Base-by-base conservation (phyloP, 257 asterid species). In the Solanum virginianum region DNA sequence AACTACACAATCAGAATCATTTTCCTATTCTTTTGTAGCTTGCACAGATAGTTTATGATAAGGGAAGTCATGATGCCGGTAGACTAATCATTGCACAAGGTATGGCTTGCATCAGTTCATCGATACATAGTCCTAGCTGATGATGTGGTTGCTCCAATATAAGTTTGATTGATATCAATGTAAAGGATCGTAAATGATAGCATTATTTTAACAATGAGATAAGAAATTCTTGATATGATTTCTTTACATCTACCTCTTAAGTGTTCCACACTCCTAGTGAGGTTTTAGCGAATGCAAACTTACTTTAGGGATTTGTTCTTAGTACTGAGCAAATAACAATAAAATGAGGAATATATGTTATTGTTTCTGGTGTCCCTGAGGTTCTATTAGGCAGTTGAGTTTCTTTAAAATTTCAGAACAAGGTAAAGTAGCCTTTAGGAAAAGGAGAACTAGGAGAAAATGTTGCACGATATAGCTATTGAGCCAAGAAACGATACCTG, bases 401-500 rank as follows among this genome's bases (percentile, higher is more conserved):
- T 79, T 53, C 83, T 53, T 17, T 79, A 79, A 51, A 60, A 82
- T 75, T 72, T 47, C 6, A 17, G 70, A 6, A 51, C 66, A 83
- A 77, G 51, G 45, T 69, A 6, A 54, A 56, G 66, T 54, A 22
- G 60, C 14, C 43, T 15, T 55, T 80, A 68, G 41, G 13, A 63
- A 41, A 9, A 60, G 84, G 82, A 26, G 41, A n/a, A 24, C 6
- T 53, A 53, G 41, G 82, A 8, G 17, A 75, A 75, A 51, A 53
- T 53, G 45, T 24, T 51, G 18, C 65, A 53, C 2, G 0, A 79
- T 26, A 79, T 26, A 9, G 79, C 5, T 83, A 9, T 79, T 59
- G 81, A 66, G 53, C 71, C 71, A 47, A 8, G n/a, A 39, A 39
- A 63, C 12, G 2, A 65, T 18, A 95, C 97, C 97, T 92, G 95